phyloP scores from a whole-genome alignment of 257 asterid species.

The Nicotiana tomentosiformis region DNA sequence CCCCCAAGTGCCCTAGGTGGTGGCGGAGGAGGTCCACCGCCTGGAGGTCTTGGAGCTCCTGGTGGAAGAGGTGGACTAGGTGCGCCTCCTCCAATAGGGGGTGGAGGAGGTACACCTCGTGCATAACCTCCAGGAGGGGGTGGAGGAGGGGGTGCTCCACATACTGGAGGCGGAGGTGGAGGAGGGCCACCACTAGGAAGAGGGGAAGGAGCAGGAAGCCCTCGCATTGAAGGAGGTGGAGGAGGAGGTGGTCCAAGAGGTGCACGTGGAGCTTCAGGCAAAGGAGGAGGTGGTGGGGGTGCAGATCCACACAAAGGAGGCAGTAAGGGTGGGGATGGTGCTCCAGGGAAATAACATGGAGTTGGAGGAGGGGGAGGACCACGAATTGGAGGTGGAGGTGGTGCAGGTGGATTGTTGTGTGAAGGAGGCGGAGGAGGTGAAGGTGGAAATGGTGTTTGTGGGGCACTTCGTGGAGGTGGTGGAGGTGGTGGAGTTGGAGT shows the following conservation, averaged over 20 bases:
- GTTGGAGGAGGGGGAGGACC: slow-evolving; percentile 1
- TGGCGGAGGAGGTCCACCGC: slow-evolving; percentile 40
- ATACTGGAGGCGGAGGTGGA: not conserved
- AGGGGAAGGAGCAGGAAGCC: not conserved
- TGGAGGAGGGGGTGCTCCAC: slow-evolving; percentile 26
- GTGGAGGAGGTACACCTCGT: slow-evolving; percentile 31
- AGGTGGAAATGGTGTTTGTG: slow-evolving; percentile 5
- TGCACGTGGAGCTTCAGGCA: not conserved
- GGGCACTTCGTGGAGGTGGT: slow-evolving; percentile 20
- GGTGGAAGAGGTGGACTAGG: slow-evolving; percentile 45
- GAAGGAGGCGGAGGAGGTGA: slow-evolving; percentile 7
- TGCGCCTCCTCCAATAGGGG: slow-evolving; percentile 26
- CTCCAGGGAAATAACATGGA: not conserved
- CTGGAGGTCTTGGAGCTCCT: slow-evolving; percentile 39
- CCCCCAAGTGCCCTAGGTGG: slow-evolving; percentile 55
- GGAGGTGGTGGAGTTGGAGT: slow-evolving; percentile 20
- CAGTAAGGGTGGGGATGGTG: not conserved
- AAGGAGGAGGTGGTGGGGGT: not conserved
- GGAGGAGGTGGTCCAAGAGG: not conserved
- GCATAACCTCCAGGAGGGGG: slow-evolving; percentile 13
- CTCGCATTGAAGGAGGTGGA: slow-evolving; percentile 1
- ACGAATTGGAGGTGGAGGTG: not conserved
- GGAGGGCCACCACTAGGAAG: not conserved
- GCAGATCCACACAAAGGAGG: not conserved
- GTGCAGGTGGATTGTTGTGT: not conserved